These are phyloP conservation scores for Phialophora tarda DNA, from an alignment of 2,329 filamentous ascomycete species.

Conservation along the genomic window DNA sequence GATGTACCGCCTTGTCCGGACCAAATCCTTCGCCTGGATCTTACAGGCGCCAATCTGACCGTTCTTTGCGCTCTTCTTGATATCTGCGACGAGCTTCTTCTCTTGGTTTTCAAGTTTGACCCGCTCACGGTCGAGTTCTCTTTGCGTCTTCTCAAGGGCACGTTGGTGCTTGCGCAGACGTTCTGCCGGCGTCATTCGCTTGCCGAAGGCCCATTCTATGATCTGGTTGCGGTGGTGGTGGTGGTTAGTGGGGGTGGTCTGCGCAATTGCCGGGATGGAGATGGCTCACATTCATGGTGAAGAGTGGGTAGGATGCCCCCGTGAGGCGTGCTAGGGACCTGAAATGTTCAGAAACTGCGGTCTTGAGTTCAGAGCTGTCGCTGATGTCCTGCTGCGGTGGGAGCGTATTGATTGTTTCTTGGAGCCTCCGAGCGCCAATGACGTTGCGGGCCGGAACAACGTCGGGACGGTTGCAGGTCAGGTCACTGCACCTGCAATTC, in stretches of 20 bases:
- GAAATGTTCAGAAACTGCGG: too few species aligned
- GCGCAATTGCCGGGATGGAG: not conserved
- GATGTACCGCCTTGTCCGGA: constrained; percentile 84
- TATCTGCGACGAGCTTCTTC: constrained; percentile 93
- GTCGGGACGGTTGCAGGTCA: not conserved
- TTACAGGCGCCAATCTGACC: constrained; percentile 98
- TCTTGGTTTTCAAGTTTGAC: constrained; percentile 98
- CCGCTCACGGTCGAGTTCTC: constrained; percentile 92
- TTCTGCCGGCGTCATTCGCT: constrained; percentile 93
- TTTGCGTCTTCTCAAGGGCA: constrained; percentile 94
- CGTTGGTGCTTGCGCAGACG: constrained; percentile 76
- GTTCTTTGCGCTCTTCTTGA: constrained; percentile 98
- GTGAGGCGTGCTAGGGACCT: too few species aligned
- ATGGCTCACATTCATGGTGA: constrained; percentile 50
- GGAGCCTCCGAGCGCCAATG: constrained; percentile 11
- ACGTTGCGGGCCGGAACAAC: constrained; percentile 15
- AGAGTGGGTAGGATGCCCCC: not conserved
- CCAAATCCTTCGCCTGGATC: constrained; percentile 96
- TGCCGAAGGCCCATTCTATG: constrained; percentile 98
- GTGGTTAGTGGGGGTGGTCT: constrained; percentile 33
- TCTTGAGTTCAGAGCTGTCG: not conserved
- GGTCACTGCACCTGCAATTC: constrained; percentile 12
- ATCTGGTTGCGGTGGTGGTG: constrained; percentile 59
- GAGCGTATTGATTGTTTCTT: not conserved
- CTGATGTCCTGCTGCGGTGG: not conserved